Conservation (phyloP, 768 basidiomycete genomes). For the Neoboletus magnificus region DNA sequence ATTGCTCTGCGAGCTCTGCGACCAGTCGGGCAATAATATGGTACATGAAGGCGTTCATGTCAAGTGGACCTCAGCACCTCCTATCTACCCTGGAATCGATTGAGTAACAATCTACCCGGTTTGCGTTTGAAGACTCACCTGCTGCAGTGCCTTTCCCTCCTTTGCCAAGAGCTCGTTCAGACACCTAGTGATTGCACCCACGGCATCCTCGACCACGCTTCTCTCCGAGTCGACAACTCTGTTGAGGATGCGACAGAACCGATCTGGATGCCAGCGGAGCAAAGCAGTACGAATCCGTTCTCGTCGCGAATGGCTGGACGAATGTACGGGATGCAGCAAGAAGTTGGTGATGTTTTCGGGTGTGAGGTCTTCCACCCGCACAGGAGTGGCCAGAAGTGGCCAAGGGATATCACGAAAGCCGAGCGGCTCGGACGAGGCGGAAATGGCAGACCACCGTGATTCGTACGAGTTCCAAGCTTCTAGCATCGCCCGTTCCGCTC, state of each 20-base stretch:
- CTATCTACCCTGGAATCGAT: conserved; percentile 18
- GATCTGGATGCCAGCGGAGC: conserved; percentile 80
- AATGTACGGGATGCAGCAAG: conserved; percentile 64
- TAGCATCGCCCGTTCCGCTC: conserved; percentile 42
- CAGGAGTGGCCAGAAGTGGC: conserved; percentile 53
- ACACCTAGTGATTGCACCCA: conserved; percentile 62
- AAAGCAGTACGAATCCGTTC: conserved; percentile 66
- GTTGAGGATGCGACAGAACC: conserved; percentile 56
- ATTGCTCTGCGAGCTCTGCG: conserved; percentile 1
- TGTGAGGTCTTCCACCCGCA: conserved; percentile 46
- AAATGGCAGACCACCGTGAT: conserved; percentile 55
- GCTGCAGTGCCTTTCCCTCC: conserved; percentile 22
- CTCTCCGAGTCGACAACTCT: conserved; percentile 54
- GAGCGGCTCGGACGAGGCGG: conserved; percentile 44
- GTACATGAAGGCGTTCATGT: background rate
- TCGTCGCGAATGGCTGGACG: conserved; percentile 52
- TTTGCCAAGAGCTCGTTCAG: conserved; percentile 62
- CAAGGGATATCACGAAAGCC: conserved; percentile 68
- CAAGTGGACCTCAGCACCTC: background rate
- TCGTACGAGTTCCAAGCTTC: conserved; percentile 68
- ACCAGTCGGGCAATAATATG: background rate
- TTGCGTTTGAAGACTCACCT: conserved; percentile 15
- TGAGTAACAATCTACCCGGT: background rate
- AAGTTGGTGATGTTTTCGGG: conserved; percentile 55
- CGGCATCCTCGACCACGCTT: conserved; percentile 54